Base-by-base conservation (phyloP, 192 early-diverging fungal genomes). In the Coemansia sp. region DNA sequence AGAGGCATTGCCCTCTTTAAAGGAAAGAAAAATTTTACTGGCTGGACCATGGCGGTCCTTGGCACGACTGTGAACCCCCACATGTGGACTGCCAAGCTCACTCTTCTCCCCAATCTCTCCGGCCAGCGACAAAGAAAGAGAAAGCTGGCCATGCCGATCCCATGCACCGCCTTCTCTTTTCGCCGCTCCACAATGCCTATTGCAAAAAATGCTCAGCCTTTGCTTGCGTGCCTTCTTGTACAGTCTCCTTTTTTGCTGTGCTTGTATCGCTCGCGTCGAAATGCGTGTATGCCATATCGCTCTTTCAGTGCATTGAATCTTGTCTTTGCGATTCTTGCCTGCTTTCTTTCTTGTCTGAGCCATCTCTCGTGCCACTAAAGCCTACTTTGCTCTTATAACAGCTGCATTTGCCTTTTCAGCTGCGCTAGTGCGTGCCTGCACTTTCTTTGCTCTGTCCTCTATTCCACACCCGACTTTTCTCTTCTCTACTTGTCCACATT, bases 111-210 rank as follows among this genome's bases (percentile, higher is more conserved):
- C 16, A 48, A 12, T n/a, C 47, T 32, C 32, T 32, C 32, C 2
- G 32, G 32, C 32, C 32, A 32, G 32, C 32, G 32, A 47, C 11
- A 47, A n/a, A 47, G n/a, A 47, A 47, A n/a, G n/a, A 47, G n/a
- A 47, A 47, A 6, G 12, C n/a, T 47, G 46, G 46, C 46, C 46
- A 47, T 36, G 55, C 55, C 55, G 55, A 56, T 56, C 55, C 19
- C 55, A 21, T 56, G 55, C 55, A 56, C 55, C 12, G 7, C 26
- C 37, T 56, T 56, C 36, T 26, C 21, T 26, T 56, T 37, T 26
- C 9, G 26, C 26, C 8, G 21, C 21, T 56, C 16, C 19, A 18
- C 47, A 49, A 49, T 49, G 47, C 7, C 6, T 32, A 32, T 32
- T 32, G 32, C 32, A 32, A 32, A 32, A 32, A 32, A 32, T 32